These are phyloP conservation scores for Avena sativa DNA, from an alignment of 176 grass and related monocot genomes.

Conservation along the genomic window DNA sequence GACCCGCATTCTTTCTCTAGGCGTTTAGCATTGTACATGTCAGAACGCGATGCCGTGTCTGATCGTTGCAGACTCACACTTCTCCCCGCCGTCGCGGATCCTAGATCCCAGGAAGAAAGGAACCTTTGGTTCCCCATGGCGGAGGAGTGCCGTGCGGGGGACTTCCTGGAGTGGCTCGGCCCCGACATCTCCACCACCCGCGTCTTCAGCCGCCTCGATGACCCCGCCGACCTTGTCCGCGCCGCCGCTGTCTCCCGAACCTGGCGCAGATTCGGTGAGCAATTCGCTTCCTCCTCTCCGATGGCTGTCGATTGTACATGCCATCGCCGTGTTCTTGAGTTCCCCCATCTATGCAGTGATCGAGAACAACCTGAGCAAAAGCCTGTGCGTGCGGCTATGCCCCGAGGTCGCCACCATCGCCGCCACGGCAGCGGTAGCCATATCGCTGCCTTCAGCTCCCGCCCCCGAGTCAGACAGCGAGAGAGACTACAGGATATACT, in stretches of 20 bases:
- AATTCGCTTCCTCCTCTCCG: neutral
- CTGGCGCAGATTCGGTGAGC: slow-evolving; percentile 72
- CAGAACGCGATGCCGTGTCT: too few relatives aligned
- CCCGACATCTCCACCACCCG: slow-evolving; percentile 50
- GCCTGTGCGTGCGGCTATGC: slow-evolving; percentile 59
- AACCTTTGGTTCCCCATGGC: slow-evolving; percentile 18
- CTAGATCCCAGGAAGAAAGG: neutral
- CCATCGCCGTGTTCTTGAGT: neutral
- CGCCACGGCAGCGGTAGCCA: slow-evolving; percentile 41
- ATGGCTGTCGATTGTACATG: neutral
- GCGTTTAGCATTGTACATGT: too few relatives aligned
- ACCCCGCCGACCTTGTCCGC: slow-evolving; percentile 72
- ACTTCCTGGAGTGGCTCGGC: slow-evolving; percentile 70
- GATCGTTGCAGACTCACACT: neutral
- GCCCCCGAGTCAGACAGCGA: slow-evolving; percentile 55
- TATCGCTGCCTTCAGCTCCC: neutral
- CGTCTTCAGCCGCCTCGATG: slow-evolving; percentile 57
- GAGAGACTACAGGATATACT: slow-evolving; percentile 62
- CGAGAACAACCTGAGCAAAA: slow-evolving; percentile 64
- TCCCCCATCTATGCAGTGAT: slow-evolving; percentile 46
- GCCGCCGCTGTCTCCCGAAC: slow-evolving; percentile 71
- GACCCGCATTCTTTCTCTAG: too few relatives aligned
- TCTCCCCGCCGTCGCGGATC: neutral
- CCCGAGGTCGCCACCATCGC: slow-evolving; percentile 69
- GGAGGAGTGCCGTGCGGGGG: slow-evolving; percentile 28